Evolutionary conservation across 2,329 filamentous ascomycete genomes (phyloP), one percentile per base, ranked within the genome.

Genomic region (Paramyrothecium roridum): DNA sequence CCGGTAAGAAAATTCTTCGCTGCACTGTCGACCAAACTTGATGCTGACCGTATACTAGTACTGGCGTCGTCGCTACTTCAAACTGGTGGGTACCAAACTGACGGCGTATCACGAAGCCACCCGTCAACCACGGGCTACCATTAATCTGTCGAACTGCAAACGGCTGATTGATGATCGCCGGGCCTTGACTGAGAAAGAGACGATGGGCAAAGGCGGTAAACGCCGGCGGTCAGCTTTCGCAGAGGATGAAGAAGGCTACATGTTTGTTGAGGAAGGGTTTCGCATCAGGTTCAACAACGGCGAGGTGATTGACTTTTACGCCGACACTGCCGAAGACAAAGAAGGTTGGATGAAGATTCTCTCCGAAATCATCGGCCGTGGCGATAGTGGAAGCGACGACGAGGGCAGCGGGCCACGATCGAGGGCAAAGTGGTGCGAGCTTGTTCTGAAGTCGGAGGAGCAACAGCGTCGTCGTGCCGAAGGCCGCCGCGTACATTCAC

Each of bases 191-290:
- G 89, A 96, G 66, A 92, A 90, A 62, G 91, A 96, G 67, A 91
- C 88, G 1, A 86, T 82, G 16, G 89, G 88, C 55, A 90, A 87
- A 68, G 84, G 83, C 60, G 90, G 91, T 54, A 87, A 86, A 63
- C 89, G 95, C 47, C 89, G 95, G 54, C 92, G 96, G 71, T 97
- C 93, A 34, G 95, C 91, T 12, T 99, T 99, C 71, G 93, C 93
- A 2, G 95, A 98, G 73, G 95, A 99, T 62, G 95, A 99, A 74
- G 95, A 99, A 70, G 95, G 95, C 46, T 99, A 99, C 79, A 96
- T 97, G 90, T 99, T 99, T 71, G 93, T 99, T 53, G 95, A 99
- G 72, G 95, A 99, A 71, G 95, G 95, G 3, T 99, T 99, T 87
- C 91, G 95, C 45, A 96, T 99, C 70, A 91, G 93, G 56, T 99